phyloP scores from a whole-genome alignment of 108 stramenopile genomes.

The Mayamaea pseudoterrestris region DNA sequence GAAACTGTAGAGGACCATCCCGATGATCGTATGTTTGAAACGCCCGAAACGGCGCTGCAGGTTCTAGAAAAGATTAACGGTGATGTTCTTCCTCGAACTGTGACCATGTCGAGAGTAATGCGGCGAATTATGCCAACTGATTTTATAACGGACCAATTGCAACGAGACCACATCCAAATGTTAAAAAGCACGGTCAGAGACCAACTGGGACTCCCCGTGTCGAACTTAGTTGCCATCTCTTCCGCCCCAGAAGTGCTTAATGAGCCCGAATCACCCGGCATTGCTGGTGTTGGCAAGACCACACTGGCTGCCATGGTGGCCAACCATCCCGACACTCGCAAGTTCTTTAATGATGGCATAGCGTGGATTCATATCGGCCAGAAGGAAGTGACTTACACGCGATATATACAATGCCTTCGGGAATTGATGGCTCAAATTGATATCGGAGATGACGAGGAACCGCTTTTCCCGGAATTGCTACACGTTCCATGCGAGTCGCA shows the following conservation, averaged over 20 bases:
- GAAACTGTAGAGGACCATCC: slow-evolving; percentile 8
- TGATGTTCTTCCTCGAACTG: slow-evolving; percentile 22
- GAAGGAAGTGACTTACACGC: slow-evolving; percentile 31
- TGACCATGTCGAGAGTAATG: slow-evolving; percentile 28
- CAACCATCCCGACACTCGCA: slow-evolving; percentile 37
- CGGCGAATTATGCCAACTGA: slow-evolving; percentile 36
- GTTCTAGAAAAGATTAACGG: slow-evolving; percentile 45
- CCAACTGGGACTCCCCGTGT: slow-evolving; percentile 27
- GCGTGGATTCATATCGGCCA: slow-evolving; percentile 51
- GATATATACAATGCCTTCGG: slow-evolving; percentile 37
- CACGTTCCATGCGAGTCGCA: slow-evolving; percentile 41
- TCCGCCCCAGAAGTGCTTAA: slow-evolving; percentile 34
- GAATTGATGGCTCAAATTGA: slow-evolving; percentile 32
- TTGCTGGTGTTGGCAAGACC: slow-evolving; percentile 58
- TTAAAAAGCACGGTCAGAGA: slow-evolving; percentile 24
- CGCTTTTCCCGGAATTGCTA: slow-evolving; percentile 39
- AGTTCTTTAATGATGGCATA: slow-evolving; percentile 47
- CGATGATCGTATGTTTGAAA: slow-evolving; percentile 25
- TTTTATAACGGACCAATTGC: slow-evolving; percentile 22
- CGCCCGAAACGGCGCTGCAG: slow-evolving; percentile 33
- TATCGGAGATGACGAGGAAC: slow-evolving; percentile 25
- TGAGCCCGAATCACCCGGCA: slow-evolving; percentile 16
- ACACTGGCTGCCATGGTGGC: slow-evolving; percentile 67
- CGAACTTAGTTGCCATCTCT: slow-evolving; percentile 35
- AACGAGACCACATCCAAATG: slow-evolving; percentile 24